Base-by-base conservation (phyloP, 768 basidiomycete genomes). In the Hydnomerulius pinastri region DNA sequence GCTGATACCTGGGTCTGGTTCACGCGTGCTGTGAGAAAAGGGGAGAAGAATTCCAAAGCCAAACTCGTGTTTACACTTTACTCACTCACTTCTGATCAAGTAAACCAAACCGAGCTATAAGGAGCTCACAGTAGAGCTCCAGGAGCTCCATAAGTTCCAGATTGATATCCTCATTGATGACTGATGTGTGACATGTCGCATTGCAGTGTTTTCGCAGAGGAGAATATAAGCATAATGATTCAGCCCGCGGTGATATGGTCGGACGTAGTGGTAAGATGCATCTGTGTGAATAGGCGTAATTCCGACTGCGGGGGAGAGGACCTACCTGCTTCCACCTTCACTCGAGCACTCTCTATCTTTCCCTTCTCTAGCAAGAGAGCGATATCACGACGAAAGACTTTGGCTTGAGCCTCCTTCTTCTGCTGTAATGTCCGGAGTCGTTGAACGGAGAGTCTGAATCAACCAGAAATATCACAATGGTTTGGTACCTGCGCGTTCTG, bases 61-160 rank as follows among this genome's bases (percentile, higher is more conserved):
- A 29, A 50, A 28, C 36, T 54, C 46, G 48, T 38, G 32, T 23
- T 39, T 50, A 17, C 12, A 21, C 2, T 32, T 27, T 9, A 28
- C 27, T 47, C 12, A 69, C 83, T 64, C 55, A 96, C 94, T 80
- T 87, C 64, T 89, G 84, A 61, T 99, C 97, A 39, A 99, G 77
- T 24, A 98, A 71, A 9, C 90, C 90, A 61, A 98, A 98, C 40
- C 97, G 81, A 8, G 96, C 92, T 20, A 95, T 77, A 17, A 98
- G 71, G n/a, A 96, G 80, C 63, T 99, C 97, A 56, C 89, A 91
- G 66, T 98, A 98, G 10, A 98, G 78, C 73, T 98, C 95, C 23
- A 99, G 74, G 5, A 98, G 74, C 63, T 99, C 96, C 30, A 98
- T 73, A 21, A 98, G 77, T 64, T 98, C 95, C 38, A 92, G 73